Base-by-base conservation (phyloP, 768 basidiomycete genomes). In the Vararia minispora region DNA sequence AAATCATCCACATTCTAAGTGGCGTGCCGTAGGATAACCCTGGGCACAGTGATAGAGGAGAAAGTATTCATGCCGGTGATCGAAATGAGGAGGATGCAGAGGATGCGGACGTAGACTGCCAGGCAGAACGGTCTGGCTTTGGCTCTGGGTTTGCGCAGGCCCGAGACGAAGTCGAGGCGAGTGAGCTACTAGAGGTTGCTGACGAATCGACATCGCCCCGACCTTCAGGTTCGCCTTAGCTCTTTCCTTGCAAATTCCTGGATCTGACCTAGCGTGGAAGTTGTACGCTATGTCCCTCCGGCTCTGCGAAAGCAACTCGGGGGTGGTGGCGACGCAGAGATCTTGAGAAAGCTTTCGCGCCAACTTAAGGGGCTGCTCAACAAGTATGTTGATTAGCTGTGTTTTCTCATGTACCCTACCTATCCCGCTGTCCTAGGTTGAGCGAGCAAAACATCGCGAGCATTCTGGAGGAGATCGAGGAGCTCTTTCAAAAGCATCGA, bases 321-420 rank as follows among this genome's bases (percentile, higher is more conserved):
- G 2, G 65, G 66, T 27, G 58, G 58, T 12, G 51, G 62, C 18
- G 51, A 44, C 29, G 53, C 60, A 2, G 66, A 69, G 43, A 65
- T 59, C 21, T 52, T 58, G 34, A 44, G 65, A 10, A 85, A 82
- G 57, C 65, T 95, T 25, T 72, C 65, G 3, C 69, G 79, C 33
- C 85, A 82, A 48, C 58, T 88, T 21, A 91, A 95, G 60, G 92
- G 90, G 53, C 59, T 90, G 13, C 68, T 95, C 33, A 95, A 97
- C 58, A 72, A 84, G 88, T 86, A 49, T 31, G 65, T 30, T 17
- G 10, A 28, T n/a, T n/a, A n/a, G n/a, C n/a, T n/a, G n/a, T n/a
- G n/a, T 35, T 24, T 25, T 28, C 10, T 24, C 25, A 26, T 29
- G 31, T 14, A 13, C 27, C 23, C 26, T 11, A 2, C 6, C 21